Base-by-base conservation (phyloP, 371 early-diverging fungal genomes). In the Catenaria anguillulae region DNA sequence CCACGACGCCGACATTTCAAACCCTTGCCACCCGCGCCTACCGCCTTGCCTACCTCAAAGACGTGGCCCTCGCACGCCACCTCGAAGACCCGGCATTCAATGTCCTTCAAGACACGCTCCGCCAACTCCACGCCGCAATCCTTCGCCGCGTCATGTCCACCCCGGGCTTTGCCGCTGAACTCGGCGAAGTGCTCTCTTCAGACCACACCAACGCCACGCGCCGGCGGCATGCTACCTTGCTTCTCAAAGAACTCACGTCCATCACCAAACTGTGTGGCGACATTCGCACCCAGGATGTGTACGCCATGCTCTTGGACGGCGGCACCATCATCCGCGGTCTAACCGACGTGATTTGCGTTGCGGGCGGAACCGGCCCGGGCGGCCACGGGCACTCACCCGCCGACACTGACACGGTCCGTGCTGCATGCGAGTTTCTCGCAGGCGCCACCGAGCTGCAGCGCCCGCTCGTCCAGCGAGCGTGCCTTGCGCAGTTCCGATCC, bases 11-110 rank as follows among this genome's bases (percentile, higher is more conserved):
- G n/a, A n/a, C n/a, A n/a, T 60, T 64, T 23, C 13, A 12, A 45
- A 59, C 26, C 33, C 45, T 43, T 3, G 45, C 45, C 19, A 3
- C 4, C 45, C 45, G 45, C 21, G 52, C 85, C 0, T 89, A 87
- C 63, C 82, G 93, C 6, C 65, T 90, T 5, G 88, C 85, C 63
- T 95, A 82, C 62, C 73, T 95, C 19, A 84, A 86, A 56, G 90
- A 89, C 65, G 84, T 84, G 0, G 87, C 87, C 3, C 73, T 91
- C 23, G 80, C 80, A 10, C 76, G 84, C 1, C 67, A 80, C 29
- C 65, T 87, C 33, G 90, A 89, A 62, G 93, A 94, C 35, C 70
- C 70, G 4, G 78, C 84, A 5, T 72, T 80, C 37, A 29, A 24
- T 31, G 5, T 26, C 64, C 34, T 54, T 1, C 15, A 15, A 26